Conservation (phyloP, 495 filamentous ascomycete genomes). For the Penicillium daleae region DNA sequence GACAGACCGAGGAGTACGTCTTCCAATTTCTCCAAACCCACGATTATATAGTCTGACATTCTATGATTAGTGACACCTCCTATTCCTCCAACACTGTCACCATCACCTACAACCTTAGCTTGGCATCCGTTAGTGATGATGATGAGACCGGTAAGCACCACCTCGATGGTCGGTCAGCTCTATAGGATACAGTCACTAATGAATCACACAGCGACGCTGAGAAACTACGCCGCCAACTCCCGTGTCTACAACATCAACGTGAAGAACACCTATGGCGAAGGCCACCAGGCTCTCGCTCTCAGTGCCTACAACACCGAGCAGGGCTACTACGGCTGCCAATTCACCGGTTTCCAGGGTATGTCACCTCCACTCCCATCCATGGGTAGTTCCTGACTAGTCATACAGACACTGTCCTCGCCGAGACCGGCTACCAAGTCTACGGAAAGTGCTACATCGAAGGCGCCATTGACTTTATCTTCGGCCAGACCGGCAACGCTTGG, state of each 20-base stretch:
- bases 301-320: slow-evolving; percentile 54
- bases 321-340: slow-evolving; percentile 61
- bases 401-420: slow-evolving; percentile 61
- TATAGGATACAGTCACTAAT: slow-evolving; percentile 27
- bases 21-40: background rate
- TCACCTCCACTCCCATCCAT: background rate
- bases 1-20: slow-evolving; percentile 57
- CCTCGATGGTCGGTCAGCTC: no score
- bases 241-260: slow-evolving; percentile 67
- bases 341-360: slow-evolving; percentile 58
- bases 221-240: slow-evolving; percentile 54
- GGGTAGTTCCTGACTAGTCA: background rate
- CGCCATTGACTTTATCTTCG: slow-evolving; percentile 70
- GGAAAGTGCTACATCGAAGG: slow-evolving; percentile 58
- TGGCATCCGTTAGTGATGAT: slow-evolving; percentile 42
- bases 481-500: slow-evolving; percentile 62
- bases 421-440: slow-evolving; percentile 63
- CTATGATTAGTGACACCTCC: slow-evolving; percentile 36
- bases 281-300: slow-evolving; percentile 62
- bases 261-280: slow-evolving; percentile 56
- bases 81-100: slow-evolving; percentile 64
- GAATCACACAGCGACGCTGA: slow-evolving; percentile 52
- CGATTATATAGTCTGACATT: background rate
- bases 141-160: slow-evolving; percentile 40
- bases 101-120: slow-evolving; percentile 51